Evolutionary conservation across 176 grass and related monocot genomes (phyloP), one percentile per base, ranked within the genome.

Genomic region (Oryza longistaminata): DNA sequence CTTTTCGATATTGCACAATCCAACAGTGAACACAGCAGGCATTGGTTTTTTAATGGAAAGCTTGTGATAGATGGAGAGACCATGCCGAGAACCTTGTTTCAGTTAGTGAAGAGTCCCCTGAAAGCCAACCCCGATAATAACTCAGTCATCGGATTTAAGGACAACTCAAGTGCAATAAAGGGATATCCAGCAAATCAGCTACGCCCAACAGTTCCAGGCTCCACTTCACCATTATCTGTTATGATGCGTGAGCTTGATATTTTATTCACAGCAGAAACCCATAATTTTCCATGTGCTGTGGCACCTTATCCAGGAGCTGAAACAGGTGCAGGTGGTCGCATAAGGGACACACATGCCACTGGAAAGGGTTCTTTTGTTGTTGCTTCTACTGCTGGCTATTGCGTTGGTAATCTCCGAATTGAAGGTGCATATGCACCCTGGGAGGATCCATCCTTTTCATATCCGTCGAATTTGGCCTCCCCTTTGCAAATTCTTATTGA

Each of bases 1-100:
- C 90, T 97, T 65, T 97, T 97, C 82, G 95, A 97, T 62, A 92
- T 97, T 77, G 95, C 92, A 43, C 94, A 94, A 84, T 97, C 94
- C 46, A 94, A 97, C 37, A 92, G 90, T 35, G 94, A 97, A 58
- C 94, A 97, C 50, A 97, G 94, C 39, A 88, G 94, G 33, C 94
- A 97, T 79, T 94, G 94, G 94, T 94, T 97, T 80, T 97, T 97
- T 42, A 97, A 94, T 71, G 95, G 92, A 31, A 92, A 94, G 43
- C 84, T 94, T 78, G 70, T 91, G 3, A 92, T 97, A 17, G 95
- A 94, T 44, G 88, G 95, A 66, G 83, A 94, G 34, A 64, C 84
- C 67, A 97, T 97, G 95, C 76, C 71, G 2, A 44, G 33, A 11
- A 97, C 95, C 86, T 89, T 97, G 81, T 90, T 97, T 82, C 90